Conservation (phyloP, 2,329 filamentous ascomycete species). For the Lachnellula willkommii region DNA sequence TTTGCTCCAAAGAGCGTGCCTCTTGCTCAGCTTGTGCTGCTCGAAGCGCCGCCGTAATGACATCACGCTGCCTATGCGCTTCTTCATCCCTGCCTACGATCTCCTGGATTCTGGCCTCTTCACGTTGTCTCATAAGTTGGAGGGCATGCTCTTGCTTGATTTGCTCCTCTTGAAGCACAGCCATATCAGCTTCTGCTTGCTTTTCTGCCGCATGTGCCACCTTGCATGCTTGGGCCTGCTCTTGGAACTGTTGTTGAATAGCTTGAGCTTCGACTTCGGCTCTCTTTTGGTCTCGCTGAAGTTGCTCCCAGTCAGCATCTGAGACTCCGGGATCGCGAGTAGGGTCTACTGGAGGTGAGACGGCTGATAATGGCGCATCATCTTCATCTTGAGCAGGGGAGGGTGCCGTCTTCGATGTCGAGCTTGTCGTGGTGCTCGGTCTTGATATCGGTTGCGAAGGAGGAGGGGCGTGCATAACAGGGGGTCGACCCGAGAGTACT, state of each 20-base stretch:
- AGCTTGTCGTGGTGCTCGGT: background rate
- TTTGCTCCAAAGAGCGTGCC: constrained; percentile 13
- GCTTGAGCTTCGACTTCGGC: constrained; percentile 14
- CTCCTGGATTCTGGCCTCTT: constrained; percentile 2
- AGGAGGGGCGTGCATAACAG: background rate
- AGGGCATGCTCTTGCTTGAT: no score
- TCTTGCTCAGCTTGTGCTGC: constrained; percentile 12
- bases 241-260: constrained; percentile 23
- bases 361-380: constrained; percentile 9
- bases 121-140: no score
- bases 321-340: constrained; percentile 52
- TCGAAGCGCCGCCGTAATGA: constrained; percentile 19
- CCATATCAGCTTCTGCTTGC: background rate
- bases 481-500: constrained; percentile 1
- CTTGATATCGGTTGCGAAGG: background rate
- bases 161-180: no score
- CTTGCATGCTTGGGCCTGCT: constrained; percentile 6
- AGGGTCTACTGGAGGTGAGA: background rate
- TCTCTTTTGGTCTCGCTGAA: constrained; percentile 44
- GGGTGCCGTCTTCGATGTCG: background rate
- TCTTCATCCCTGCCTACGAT: constrained; percentile 21
- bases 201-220: background rate
- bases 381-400: background rate
- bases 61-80: background rate
- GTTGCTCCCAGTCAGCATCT: constrained; percentile 56